phyloP scores from a whole-genome alignment of 345 rosid species.

The Sonneratia alba region DNA sequence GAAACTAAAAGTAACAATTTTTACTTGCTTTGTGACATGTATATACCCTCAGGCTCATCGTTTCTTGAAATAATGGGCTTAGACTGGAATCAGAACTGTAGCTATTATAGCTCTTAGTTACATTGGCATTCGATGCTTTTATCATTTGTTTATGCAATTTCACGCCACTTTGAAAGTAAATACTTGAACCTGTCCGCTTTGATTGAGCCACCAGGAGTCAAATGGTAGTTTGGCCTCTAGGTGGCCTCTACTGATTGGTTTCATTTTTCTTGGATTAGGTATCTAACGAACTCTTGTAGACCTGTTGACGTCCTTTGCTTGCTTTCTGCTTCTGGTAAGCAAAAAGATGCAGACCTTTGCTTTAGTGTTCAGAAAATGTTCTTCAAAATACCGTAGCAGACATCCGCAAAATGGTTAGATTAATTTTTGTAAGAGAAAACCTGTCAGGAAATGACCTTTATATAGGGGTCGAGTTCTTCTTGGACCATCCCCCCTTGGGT shows the following conservation, averaged over 20 bases:
- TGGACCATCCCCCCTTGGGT: neutral
- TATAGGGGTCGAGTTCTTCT: neutral
- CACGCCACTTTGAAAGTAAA: neutral
- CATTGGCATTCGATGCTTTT: too few relatives aligned
- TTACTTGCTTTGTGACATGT: too few relatives aligned
- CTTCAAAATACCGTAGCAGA: neutral
- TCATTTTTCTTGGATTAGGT: slow-evolving; percentile 32
- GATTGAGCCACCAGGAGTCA: neutral
- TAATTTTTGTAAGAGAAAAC: too few relatives aligned
- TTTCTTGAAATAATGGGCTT: too few relatives aligned
- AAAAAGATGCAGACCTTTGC: slow-evolving; percentile 8
- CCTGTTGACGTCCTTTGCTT: slow-evolving; percentile 24
- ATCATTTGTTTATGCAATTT: neutral
- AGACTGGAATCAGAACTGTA: too few relatives aligned
- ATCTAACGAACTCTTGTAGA: slow-evolving; percentile 22
- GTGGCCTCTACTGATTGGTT: slow-evolving; percentile 21
- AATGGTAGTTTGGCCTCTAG: slow-evolving; percentile 13
- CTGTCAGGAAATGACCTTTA: too few relatives aligned
- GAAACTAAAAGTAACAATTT: too few relatives aligned
- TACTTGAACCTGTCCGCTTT: neutral
- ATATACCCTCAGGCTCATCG: too few relatives aligned
- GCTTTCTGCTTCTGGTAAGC: slow-evolving; percentile 18
- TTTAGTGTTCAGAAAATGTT: neutral
- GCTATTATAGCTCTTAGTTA: too few relatives aligned
- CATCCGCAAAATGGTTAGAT: too few relatives aligned